phyloP scores from a whole-genome alignment of 2,329 filamentous ascomycete species.

The Cryphonectria nitschkei region DNA sequence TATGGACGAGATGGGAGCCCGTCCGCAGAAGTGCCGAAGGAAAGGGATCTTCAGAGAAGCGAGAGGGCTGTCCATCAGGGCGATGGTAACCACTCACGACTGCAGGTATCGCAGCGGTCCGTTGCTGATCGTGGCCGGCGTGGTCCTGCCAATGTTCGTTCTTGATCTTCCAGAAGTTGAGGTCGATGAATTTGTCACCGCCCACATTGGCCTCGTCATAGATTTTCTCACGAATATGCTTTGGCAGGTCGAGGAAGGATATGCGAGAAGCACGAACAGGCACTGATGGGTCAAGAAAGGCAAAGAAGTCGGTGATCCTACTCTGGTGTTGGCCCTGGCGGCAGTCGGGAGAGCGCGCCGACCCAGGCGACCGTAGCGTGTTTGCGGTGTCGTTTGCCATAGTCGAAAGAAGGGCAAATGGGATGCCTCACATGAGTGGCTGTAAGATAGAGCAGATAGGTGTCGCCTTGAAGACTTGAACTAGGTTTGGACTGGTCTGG shows the following conservation, averaged over 20 bases:
- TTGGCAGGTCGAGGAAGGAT: conserved; percentile 2
- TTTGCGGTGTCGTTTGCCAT: too few relatives aligned
- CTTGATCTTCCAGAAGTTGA: conserved; percentile 3
- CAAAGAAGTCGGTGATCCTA: not conserved
- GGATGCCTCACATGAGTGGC: too few relatives aligned
- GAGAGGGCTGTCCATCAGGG: not conserved
- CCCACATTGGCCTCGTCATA: conserved; percentile 8
- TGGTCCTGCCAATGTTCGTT: not conserved
- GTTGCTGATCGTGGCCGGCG: not conserved
- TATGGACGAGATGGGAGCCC: conserved; percentile 2
- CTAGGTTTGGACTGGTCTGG: too few relatives aligned
- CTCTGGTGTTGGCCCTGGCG: not conserved
- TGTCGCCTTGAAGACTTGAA: too few relatives aligned
- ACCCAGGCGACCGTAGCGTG: too few relatives aligned
- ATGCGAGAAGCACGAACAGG: not conserved
- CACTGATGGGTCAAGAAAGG: not conserved
- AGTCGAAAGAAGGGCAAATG: too few relatives aligned
- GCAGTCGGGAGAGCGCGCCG: not conserved
- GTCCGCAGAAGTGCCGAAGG: not conserved
- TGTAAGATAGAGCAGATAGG: too few relatives aligned
- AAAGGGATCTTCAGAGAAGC: not conserved
- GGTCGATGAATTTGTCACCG: conserved; percentile 7
- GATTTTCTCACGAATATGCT: conserved; percentile 1
- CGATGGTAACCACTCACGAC: not conserved
- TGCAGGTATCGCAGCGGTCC: not conserved